Evolutionary conservation across 768 basidiomycete genomes (phyloP).

Genomic region (Rubroboletus satanas): DNA sequence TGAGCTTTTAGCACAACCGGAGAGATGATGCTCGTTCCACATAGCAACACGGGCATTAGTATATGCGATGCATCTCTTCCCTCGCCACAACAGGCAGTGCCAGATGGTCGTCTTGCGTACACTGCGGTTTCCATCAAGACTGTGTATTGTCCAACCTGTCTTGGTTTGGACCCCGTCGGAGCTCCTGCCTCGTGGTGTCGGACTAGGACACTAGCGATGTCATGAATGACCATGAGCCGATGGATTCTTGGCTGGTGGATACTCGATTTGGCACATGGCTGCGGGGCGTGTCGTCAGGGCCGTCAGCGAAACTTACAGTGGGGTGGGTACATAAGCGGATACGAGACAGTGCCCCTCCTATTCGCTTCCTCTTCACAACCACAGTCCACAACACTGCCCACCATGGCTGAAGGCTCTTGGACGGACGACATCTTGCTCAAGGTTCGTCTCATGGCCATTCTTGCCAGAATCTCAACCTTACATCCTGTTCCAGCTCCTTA

Average conservation of each 20-base stretch:
- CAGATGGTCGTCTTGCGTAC: neutral
- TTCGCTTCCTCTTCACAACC: slow-evolving; percentile 7
- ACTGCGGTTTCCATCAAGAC: neutral
- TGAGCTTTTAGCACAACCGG: neutral
- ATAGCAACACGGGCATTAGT: slow-evolving; percentile 58
- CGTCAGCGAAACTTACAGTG: neutral
- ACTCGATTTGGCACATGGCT: slow-evolving; percentile 10
- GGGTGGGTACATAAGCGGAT: slow-evolving; percentile 27
- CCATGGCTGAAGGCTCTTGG: slow-evolving; percentile 59
- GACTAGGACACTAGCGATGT: neutral
- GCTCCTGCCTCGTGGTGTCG: neutral
- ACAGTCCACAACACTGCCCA: slow-evolving; percentile 10
- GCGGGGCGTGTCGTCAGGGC: slow-evolving; percentile 22
- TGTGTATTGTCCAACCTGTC: neutral
- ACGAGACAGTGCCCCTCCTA: slow-evolving; percentile 16
- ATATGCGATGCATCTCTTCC: slow-evolving; percentile 7
- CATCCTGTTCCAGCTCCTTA: slow-evolving; percentile 49
- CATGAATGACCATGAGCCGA: neutral
- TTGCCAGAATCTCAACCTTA: neutral
- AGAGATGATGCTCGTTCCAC: neutral
- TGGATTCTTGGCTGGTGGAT: neutral
- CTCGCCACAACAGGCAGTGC: neutral
- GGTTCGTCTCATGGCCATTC: slow-evolving; percentile 33
- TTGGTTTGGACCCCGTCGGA: neutral
- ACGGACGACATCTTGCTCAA: slow-evolving; percentile 81